Evolutionary conservation across 768 basidiomycete species (phyloP), one percentile per base, ranked within the genome.

Genomic region (Calocera cornea): DNA sequence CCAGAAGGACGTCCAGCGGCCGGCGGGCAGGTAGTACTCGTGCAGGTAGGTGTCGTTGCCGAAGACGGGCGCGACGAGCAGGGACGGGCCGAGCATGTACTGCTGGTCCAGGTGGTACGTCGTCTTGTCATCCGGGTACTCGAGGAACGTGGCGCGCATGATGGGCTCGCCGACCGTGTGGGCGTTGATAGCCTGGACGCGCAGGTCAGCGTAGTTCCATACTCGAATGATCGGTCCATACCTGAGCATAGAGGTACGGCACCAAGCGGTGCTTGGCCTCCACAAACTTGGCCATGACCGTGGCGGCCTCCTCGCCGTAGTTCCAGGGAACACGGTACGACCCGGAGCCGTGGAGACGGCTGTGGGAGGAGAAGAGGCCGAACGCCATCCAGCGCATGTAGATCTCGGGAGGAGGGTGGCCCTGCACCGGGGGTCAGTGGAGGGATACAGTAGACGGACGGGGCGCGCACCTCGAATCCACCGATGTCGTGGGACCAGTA

Each of bases 351-450:
- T 90, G 88, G 49, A 90, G 75, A 27, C 88, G 83, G 8, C 87
- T 87, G 71, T 89, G 88, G 31, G 87, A 86, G 5, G 87, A 88
- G 77, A 89, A 89, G 34, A 89, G 75, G 0, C 88, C 87, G 74
- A 87, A 88, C 0, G 86, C 87, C 17, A 87, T 84, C 87, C 87
- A 90, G 49, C 88, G 85, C 70, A 86, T 84, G 73, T 87, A 89
- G 49, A 89, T 83, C 71, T 85, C 84, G 0, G 85, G 82, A 10
- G 84, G 83, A 1, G 87, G 87, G 65, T 83, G 84, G 11, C 87
- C 87, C 83, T 86, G 68, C n/a, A 33, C 40, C 33, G 22, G 34
- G 14, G 22, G 60, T 63, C 16, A 38, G 60, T 50, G 29, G 31
- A 2, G 44, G 19, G 33, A 34, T 34, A 27, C 31, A 19, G 2